These are phyloP conservation scores for Pseudoturritis turrita DNA, from an alignment of 345 rosid genomes.

Conservation along the genomic window DNA sequence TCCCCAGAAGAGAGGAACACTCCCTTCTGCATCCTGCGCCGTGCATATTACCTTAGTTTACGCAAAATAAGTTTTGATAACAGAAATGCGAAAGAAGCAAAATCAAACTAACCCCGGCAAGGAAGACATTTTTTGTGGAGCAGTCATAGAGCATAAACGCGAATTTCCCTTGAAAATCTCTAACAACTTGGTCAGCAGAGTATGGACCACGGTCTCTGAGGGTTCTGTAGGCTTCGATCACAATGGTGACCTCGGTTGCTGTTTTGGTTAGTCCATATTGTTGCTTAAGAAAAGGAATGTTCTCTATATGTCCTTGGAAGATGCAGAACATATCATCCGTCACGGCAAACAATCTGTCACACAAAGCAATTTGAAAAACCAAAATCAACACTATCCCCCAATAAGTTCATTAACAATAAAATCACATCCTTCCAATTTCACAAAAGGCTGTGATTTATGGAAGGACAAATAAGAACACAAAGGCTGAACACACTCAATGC, in stretches of 20 bases:
- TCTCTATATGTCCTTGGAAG: conserved; percentile 92
- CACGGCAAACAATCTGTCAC: conserved; percentile 69
- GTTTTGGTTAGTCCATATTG: conserved; percentile 88
- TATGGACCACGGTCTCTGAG: conserved; percentile 97
- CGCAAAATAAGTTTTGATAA: background rate
- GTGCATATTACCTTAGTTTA: background rate
- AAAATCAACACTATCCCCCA: background rate
- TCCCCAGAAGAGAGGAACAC: conserved; percentile 89
- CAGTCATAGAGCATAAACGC: conserved; percentile 74
- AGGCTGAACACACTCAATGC: too few relatives aligned
- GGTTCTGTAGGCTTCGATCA: conserved; percentile 88
- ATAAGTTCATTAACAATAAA: background rate
- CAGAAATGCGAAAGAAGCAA: background rate
- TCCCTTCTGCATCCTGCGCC: conserved; percentile 79
- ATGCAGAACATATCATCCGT: conserved; percentile 93
- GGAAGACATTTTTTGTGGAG: conserved; percentile 52
- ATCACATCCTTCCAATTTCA: too few relatives aligned
- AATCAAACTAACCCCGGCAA: conserved; percentile 60
- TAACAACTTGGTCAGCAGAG: conserved; percentile 88
- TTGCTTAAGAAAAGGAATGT: conserved; percentile 77
- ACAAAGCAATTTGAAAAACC: background rate
- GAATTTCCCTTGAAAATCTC: conserved; percentile 75
- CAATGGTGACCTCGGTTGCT: conserved; percentile 80
- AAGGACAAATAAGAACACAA: background rate
- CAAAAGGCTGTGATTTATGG: too few relatives aligned